These are phyloP conservation scores for Bonia amplexicaulis DNA, from an alignment of 176 grass and related monocot species.

Conservation along the genomic window DNA sequence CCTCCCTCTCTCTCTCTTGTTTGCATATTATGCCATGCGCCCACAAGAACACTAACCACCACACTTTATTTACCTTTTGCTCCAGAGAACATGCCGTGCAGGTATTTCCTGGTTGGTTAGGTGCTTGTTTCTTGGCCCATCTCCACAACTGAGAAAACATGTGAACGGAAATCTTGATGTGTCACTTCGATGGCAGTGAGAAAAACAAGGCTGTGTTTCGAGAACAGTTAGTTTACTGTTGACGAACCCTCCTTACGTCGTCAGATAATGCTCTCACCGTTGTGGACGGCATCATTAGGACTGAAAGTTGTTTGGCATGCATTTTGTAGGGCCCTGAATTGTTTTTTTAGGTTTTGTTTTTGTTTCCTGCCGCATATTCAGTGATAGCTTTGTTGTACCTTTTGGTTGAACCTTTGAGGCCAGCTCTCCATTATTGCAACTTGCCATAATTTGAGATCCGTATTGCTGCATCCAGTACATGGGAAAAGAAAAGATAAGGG, in stretches of 20 bases:
- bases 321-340: neutral
- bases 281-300: conserved; percentile 12
- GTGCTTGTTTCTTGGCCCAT: conserved; percentile 18
- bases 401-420: conserved; percentile 12
- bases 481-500: too few relatives aligned
- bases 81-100: neutral
- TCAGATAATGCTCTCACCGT: neutral
- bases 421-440: neutral
- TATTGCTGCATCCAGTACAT: neutral
- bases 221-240: neutral
- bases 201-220: neutral
- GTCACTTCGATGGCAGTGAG: neutral
- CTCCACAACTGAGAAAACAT: neutral
- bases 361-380: conserved; percentile 16
- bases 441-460: neutral
- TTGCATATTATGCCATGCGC: neutral
- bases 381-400: conserved; percentile 25
- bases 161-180: neutral
- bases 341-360: conserved; percentile 8
- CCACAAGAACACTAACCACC: conserved; percentile 50
- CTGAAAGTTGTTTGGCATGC: conserved; percentile 25
- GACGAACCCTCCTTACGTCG: neutral
- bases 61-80: neutral
- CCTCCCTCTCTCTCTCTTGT: neutral
- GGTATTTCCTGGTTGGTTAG: conserved; percentile 22